phyloP scores from a whole-genome alignment of 257 asterid genomes.

The Cynanchum wilfordii region DNA sequence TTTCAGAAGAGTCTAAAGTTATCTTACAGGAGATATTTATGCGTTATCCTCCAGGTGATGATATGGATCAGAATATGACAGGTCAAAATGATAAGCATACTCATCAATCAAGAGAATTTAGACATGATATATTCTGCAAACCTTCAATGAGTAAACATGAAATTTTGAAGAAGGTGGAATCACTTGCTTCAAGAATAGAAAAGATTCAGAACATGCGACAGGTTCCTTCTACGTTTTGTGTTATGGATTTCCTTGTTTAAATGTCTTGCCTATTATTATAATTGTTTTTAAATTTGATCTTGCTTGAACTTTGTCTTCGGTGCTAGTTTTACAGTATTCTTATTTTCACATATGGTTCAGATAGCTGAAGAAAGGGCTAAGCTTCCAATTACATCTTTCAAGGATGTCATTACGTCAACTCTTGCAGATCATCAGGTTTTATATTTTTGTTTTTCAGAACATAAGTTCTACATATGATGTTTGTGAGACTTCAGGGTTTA shows the following conservation, averaged over 20 bases:
- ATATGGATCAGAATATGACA: slow-evolving; percentile 34
- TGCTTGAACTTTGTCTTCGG: background rate
- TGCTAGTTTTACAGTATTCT: background rate
- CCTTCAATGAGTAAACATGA: slow-evolving; percentile 45
- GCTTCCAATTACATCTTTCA: slow-evolving; percentile 88
- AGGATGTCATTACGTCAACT: slow-evolving; percentile 59
- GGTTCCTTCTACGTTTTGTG: slow-evolving; percentile 33
- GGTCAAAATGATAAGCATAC: slow-evolving; percentile 30
- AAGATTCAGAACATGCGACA: slow-evolving; percentile 48
- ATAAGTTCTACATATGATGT: background rate
- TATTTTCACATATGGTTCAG: slow-evolving; percentile 36
- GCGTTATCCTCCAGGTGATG: slow-evolving; percentile 69
- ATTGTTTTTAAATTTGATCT: background rate
- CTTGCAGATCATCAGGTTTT: slow-evolving; percentile 73
- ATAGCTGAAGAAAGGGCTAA: slow-evolving; percentile 55
- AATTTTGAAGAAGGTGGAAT: slow-evolving; percentile 48
- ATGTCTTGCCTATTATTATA: background rate
- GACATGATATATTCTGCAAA: slow-evolving; percentile 59
- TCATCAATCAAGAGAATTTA: slow-evolving; percentile 17
- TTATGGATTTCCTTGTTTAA: background rate
- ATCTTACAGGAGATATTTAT: slow-evolving; percentile 66
- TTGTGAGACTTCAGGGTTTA: background rate
- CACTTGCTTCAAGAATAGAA: slow-evolving; percentile 48
- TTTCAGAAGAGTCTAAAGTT: slow-evolving; percentile 54
- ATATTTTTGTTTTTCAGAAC: background rate